phyloP scores from a whole-genome alignment of 2,329 filamentous ascomycete genomes.

The Zymoseptoria pseudotritici region DNA sequence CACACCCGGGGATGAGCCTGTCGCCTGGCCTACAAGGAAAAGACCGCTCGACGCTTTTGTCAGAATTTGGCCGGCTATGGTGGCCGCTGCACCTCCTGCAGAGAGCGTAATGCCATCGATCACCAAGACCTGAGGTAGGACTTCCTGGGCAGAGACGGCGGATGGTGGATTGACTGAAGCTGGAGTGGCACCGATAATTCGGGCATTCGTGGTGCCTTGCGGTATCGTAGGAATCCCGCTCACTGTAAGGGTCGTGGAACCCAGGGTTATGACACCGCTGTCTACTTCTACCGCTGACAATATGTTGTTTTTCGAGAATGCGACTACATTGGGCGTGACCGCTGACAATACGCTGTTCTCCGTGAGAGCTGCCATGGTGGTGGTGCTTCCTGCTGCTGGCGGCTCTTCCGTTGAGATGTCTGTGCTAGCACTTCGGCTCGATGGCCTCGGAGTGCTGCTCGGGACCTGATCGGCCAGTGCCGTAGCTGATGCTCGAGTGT shows the following conservation, averaged over 20 bases:
- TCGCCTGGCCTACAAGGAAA: not conserved
- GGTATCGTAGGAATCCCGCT: not conserved
- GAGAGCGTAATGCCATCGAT: conserved; percentile 1
- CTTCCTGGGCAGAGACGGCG: not conserved
- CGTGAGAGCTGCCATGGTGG: too few species aligned
- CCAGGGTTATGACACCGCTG: not conserved
- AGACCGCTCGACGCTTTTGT: conserved; percentile 2
- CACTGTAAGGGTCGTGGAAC: not conserved
- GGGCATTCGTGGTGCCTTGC: not conserved
- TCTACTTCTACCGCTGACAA: not conserved
- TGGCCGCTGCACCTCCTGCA: conserved; percentile 1
- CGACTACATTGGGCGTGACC: too few species aligned
- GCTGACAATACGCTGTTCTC: too few species aligned
- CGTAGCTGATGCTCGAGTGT: not conserved
- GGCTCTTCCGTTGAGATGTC: too few species aligned
- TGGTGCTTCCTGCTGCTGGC: too few species aligned
- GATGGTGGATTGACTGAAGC: not conserved
- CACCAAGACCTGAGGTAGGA: not conserved
- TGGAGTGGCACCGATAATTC: not conserved
- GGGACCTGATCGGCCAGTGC: not conserved
- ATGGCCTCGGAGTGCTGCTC: too few species aligned
- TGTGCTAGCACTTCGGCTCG: too few species aligned
- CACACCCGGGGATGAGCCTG: not conserved
- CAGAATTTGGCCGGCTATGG: not conserved
- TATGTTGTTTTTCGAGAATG: not conserved